Percentiles rank a stretch among this genome's conserved stretches.
These are phyloP conservation scores for Phalaenopsis aphrodite DNA, from an alignment of 106 monocot species.

Conservation along the genomic window DNA sequence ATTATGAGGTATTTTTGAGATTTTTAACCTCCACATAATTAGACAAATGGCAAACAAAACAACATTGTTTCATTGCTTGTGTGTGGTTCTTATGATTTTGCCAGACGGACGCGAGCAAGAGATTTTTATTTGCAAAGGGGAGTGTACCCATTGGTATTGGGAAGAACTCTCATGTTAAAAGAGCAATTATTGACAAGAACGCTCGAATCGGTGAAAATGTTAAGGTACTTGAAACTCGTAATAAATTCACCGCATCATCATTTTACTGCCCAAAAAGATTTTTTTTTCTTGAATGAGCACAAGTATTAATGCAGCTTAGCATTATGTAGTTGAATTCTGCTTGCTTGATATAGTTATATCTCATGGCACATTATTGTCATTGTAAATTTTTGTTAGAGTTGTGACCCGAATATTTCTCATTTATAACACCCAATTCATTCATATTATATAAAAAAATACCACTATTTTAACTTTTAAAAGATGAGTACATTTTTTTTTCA, in stretches of 20 bases:
- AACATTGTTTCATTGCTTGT: background rate
- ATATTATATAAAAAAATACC: too few relatives aligned
- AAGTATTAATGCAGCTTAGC: background rate
- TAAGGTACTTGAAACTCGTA: constrained; percentile 33
- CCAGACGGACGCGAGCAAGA: constrained; percentile 81
- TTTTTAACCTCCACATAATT: background rate
- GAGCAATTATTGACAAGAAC: constrained; percentile 94
- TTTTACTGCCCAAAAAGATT: too few relatives aligned
- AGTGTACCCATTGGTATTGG: constrained; percentile 90
- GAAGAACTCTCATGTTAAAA: constrained; percentile 74
- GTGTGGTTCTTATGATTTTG: background rate
- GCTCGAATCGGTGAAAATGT: constrained; percentile 95
- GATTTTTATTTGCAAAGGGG: constrained; percentile 57
- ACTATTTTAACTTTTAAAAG: too few relatives aligned
- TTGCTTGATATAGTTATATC: background rate
- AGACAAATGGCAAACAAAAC: background rate
- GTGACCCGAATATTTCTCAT: too few relatives aligned
- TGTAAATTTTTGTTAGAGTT: too few relatives aligned
- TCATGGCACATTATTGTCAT: background rate
- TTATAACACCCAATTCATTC: too few relatives aligned
- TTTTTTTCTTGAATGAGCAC: too few relatives aligned
- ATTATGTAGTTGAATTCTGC: background rate
- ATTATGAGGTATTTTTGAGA: constrained; percentile 67
- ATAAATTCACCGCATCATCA: background rate
- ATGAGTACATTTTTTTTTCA: too few relatives aligned